phyloP scores from a whole-genome alignment of 2,329 filamentous ascomycete genomes.

The Ophiostoma sp. region DNA sequence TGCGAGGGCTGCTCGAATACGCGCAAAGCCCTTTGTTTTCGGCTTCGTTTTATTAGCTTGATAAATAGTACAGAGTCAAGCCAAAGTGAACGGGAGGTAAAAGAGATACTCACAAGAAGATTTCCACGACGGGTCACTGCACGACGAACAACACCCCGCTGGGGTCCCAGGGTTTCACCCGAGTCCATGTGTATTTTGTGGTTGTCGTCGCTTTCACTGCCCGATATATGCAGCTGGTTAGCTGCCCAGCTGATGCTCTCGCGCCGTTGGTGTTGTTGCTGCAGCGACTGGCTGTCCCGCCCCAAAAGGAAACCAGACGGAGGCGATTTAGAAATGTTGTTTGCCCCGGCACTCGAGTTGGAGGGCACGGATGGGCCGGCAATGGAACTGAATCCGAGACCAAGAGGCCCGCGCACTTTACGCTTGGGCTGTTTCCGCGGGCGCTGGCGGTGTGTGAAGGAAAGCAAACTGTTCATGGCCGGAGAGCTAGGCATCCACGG shows the following conservation, averaged over 20 bases:
- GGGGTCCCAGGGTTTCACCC: constrained; percentile 50
- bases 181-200: constrained; percentile 48
- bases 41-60: constrained; percentile 45
- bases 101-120: constrained; percentile 64
- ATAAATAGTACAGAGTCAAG: no score
- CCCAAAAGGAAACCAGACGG: constrained; percentile 52
- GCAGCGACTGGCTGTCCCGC: background rate
- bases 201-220: constrained; percentile 78
- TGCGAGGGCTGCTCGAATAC: constrained; percentile 83
- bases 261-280: constrained; percentile 57
- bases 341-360: background rate
- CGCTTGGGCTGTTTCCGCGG: constrained; percentile 67
- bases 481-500: constrained; percentile 51
- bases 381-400: constrained; percentile 51
- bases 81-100: background rate
- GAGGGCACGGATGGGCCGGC: constrained; percentile 38
- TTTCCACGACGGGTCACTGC: constrained; percentile 86
- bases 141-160: constrained; percentile 75
- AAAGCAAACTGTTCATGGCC: constrained; percentile 74
- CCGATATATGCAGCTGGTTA: constrained; percentile 79
- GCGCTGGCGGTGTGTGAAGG: constrained; percentile 76
- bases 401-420: constrained; percentile 48
- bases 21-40: constrained; percentile 93
- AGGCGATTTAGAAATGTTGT: constrained; percentile 64
- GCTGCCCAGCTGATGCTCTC: constrained; percentile 91